Percentiles rank a stretch among this genome's conserved stretches.
phyloP scores from a whole-genome alignment of 352 stramenopile genomes.

The Globisporangium alternatum region DNA sequence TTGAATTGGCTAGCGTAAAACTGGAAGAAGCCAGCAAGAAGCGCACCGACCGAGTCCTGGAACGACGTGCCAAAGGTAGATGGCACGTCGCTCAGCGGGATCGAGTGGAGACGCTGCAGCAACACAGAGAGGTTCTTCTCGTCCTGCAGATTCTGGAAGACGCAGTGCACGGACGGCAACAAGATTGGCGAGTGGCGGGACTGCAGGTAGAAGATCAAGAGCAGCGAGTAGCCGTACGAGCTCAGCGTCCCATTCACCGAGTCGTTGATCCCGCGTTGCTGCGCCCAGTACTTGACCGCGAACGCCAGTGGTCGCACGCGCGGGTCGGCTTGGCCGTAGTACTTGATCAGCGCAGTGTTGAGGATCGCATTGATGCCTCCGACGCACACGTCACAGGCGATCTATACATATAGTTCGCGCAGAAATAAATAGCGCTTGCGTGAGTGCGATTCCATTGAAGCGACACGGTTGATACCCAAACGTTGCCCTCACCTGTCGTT shows the following conservation, averaged over 20 bases:
- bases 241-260: constrained; percentile 95
- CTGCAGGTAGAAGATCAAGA: constrained; percentile 97
- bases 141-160: constrained; percentile 70
- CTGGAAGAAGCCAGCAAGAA: constrained; percentile 96
- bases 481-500: constrained; percentile 31
- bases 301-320: constrained; percentile 91
- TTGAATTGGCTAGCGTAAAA: constrained; percentile 97
- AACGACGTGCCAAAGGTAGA: constrained; percentile 65
- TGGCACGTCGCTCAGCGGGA: constrained; percentile 38
- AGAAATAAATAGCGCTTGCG: background rate
- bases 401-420: constrained; percentile 17
- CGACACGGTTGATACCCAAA: background rate
- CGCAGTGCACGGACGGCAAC: constrained; percentile 38
- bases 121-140: constrained; percentile 89
- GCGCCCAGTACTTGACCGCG: constrained; percentile 98
- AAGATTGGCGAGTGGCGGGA: constrained; percentile 50
- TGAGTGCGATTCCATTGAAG: background rate
- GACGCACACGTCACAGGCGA: constrained; percentile 74
- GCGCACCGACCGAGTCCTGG: constrained; percentile 83
- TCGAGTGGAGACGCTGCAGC: constrained; percentile 67
- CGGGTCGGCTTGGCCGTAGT: constrained; percentile 66
- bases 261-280: constrained; percentile 96
- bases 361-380: constrained; percentile 66
- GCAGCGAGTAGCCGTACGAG: constrained; percentile 97
- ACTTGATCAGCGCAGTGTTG: constrained; percentile 79